phyloP scores from a whole-genome alignment of 2,329 filamentous ascomycete genomes.

The Aureobasidium sp. region DNA sequence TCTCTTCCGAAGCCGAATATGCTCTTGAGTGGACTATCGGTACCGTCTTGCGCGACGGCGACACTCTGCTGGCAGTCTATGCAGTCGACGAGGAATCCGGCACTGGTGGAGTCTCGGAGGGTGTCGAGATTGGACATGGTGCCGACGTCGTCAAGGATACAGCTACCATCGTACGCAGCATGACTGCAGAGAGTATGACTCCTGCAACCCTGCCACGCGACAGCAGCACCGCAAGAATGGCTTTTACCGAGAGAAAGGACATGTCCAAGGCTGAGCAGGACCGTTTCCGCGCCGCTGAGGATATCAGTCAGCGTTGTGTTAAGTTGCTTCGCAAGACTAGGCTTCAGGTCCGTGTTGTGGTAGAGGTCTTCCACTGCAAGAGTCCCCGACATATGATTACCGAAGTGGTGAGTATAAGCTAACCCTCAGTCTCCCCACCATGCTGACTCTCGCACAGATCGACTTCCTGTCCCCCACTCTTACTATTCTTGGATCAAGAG shows the following conservation, averaged over 20 bases:
- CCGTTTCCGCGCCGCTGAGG: constrained; percentile 67
- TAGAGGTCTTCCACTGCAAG: constrained; percentile 98
- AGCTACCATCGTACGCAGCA: constrained; percentile 58
- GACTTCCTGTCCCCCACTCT: constrained; percentile 85
- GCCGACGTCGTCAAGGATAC: constrained; percentile 67
- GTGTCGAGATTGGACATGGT: constrained; percentile 59
- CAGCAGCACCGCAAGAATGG: constrained; percentile 16
- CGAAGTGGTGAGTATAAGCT: constrained; percentile 56
- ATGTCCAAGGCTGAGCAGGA: constrained; percentile 60
- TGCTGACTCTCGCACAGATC: constrained; percentile 45
- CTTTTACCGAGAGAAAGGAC: neutral
- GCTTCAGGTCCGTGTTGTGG: constrained; percentile 82
- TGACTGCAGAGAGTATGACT: constrained; percentile 35
- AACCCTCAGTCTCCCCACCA: neutral
- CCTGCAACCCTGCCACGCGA: constrained; percentile 17
- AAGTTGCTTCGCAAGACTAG: constrained; percentile 81
- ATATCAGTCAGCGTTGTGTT: constrained; percentile 77
- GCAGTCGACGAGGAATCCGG: constrained; percentile 76
- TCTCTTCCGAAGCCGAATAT: constrained; percentile 89
- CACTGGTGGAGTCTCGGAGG: constrained; percentile 40
- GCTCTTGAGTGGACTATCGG: constrained; percentile 97
- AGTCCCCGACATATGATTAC: constrained; percentile 93
- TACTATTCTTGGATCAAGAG: constrained; percentile 85
- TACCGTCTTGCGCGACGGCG: constrained; percentile 85
- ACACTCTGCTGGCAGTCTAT: constrained; percentile 87